Base-by-base conservation (phyloP, 768 basidiomycete genomes). In the Leccinum sublutescens region DNA sequence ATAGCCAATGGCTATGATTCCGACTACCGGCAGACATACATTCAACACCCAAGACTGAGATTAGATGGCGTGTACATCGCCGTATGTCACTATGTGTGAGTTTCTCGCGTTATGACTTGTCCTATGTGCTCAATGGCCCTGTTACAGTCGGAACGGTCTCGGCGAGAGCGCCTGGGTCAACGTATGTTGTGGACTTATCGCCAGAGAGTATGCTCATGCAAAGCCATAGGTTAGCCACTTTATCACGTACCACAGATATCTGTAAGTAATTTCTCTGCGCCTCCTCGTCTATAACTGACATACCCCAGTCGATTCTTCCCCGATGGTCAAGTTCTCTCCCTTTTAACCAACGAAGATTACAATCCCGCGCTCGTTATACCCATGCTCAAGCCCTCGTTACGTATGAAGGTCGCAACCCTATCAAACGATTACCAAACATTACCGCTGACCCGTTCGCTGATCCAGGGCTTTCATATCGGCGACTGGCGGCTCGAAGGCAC, bases 31-130 rank as follows among this genome's bases (percentile, higher is more conserved):
- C 86, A 85, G 19, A 75, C 90, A 9, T 92, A 84, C 70, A 82
- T 96, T 47, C 89, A 94, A 71, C 89, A 93, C 58, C 93, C 93
- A 14, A 83, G 95, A 50, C 71, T 96, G 51, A 85, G 95, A 40
- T 70, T 88, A 62, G 95, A 96, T 60, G 95, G 95, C 2, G 86
- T 93, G 10, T 96, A 96, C 70, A 95, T 97, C 54, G 87, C 92
- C 21, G 89, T 91, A 19, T 95, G 93, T 67, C 93, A 94, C 71
- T 96, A 92, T 64, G 77, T 88, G 90, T 91, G 71, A 61, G 85
- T 57, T 21, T 73, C 53, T 29, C n/a, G n/a, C 56, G 50, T 40
- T 49, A 19, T 50, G 34, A 9, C 54, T 47, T 52, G 38, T 56
- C 45, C 33, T 49, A 50, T 61, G 55, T 33, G 2, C 43, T 31